Conservation (phyloP, 805 yeast species). For the Ogataea parapolymorpha region DNA sequence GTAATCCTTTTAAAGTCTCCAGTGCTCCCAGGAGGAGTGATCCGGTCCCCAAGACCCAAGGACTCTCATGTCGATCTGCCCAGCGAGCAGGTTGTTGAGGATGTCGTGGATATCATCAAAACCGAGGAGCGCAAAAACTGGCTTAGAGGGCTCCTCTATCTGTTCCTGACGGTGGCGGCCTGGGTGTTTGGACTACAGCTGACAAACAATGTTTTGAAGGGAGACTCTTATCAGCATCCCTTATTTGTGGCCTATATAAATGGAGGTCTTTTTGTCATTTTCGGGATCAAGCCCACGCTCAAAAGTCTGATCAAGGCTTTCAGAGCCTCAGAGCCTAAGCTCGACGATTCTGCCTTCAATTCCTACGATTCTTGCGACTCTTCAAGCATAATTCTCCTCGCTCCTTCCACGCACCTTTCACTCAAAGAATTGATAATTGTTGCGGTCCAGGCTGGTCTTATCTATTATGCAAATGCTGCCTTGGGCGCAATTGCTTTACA, state of each 20-base stretch:
- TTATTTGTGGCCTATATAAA: constrained; percentile 43
- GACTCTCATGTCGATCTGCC: constrained; percentile 12
- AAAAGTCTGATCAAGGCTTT: not conserved
- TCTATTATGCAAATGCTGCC: constrained; percentile 41
- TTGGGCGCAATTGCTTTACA: constrained; percentile 41
- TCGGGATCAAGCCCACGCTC: constrained; percentile 39
- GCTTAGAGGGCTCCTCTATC: constrained; percentile 41
- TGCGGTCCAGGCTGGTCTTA: constrained; percentile 38
- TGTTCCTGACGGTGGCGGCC: constrained; percentile 40
- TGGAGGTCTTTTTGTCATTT: constrained; percentile 46
- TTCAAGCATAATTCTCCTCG: constrained; percentile 15
- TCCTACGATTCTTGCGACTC: constrained; percentile 3
- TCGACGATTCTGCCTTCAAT: not conserved
- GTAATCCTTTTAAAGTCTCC: constrained; percentile 22
- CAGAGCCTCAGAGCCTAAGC: constrained; percentile 2
- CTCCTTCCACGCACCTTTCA: constrained; percentile 24
- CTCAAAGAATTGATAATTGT: constrained; percentile 33
- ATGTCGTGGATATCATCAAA: constrained; percentile 32
- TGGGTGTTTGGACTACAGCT: constrained; percentile 51
- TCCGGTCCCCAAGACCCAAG: constrained; percentile 19
- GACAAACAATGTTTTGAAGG: constrained; percentile 47
- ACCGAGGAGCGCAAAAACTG: constrained; percentile 40
- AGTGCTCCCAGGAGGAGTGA: constrained; percentile 9
- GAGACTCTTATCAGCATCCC: constrained; percentile 47
- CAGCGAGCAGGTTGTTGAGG: constrained; percentile 25